Evolutionary conservation across 1,284 basidiomycete genomes (phyloP), one percentile per base, ranked within the genome.

Genomic region (Phellopilus nigrolimitatus): DNA sequence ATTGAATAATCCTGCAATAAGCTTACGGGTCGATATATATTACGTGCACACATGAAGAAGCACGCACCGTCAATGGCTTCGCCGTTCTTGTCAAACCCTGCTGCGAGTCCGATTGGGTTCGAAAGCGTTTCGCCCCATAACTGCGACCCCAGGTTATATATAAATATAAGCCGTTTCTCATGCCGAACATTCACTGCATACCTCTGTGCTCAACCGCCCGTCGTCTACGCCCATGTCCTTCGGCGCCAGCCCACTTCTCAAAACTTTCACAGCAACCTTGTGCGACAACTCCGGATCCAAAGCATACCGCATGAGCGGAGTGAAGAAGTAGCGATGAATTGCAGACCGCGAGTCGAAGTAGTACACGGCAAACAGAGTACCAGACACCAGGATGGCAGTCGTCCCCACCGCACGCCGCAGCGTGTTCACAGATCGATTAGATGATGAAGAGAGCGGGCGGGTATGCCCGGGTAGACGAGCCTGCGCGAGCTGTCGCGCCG

Each of bases 31-130:
- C 19, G n/a, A 8, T 30, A 15, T 21, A 6, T 15, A 30, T 4
- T 22, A 27, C n/a, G 12, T 5, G 3, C 37, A n/a, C 17, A 13
- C 19, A 10, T 7, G n/a, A 37, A 4, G n/a, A 4, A 4, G 5
- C 34, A 56, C 72, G 44, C 59, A 79, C 95, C 95, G 62, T 99
- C 95, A 59, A 98, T 87, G 6, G 94, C 94, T 66, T 97, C 88
- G 2, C 88, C 95, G 60, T 99, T 86, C 72, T 99, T 99, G 78
- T 99, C 95, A 64, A 98, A 98, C 0, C 97, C 95, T 30, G 97
- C 95, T 0, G 95, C 95, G 5, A 99, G 71, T 19, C 95, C 95
- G 28, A 99, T 71, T 0, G 97, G 95, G 67, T 92, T 98, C 3
- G 78, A 77, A 24, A 97, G 67, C 43, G 75, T 72, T 57, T 81